Evolutionary conservation across 202 grass and related monocot genomes (phyloP), one percentile per base, ranked within the genome.

Genomic region (Panicum hallii): DNA sequence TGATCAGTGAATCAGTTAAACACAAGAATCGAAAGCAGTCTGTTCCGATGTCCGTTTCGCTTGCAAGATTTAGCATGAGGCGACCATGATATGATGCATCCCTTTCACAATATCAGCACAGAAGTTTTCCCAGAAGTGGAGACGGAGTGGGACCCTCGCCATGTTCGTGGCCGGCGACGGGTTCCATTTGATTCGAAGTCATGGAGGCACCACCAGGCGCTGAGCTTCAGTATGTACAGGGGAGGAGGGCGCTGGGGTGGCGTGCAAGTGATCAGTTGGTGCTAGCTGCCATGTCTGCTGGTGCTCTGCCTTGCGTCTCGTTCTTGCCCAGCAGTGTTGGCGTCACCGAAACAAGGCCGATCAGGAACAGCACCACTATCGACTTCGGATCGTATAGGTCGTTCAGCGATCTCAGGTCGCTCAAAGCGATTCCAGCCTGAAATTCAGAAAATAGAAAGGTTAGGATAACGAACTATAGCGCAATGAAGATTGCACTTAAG

Each of bases 391-490:
- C 93, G 17, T 99, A 99, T 44, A 99, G 84, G 66, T 96, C 97
- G 22, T 90, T 93, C 71, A 96, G 26, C 2, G 97, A 99, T 70
- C 75, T 91, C 63, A 99, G 54, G 60, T 99, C 93, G 53, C 93
- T 92, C 30, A 99, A 73, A 88, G 93, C 89, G 80, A 95, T 99
- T 83, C 96, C 96, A 88, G 96, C 96, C 96, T 99, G 84, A 5
- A 83, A 40, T 62, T 50, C 79, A 71, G 40, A 71, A 60, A 60
- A 11, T 3, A 22, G 67, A 68, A 66, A 38, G 36, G 32, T 70
- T 70, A 81, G 67, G 45, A 19, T 0, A 36, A 43, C 46, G 11
- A 1, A 54, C 67, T 67, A 79, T 67, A 79, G 48, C 42, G 14
- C 30, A 62, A 63, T 5, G n/a, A 55, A 79, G 11, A 32, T 1